A percentile compares a stretch with the other conserved stretches of the same genome.
phyloP scores from a whole-genome alignment of 371 early-diverging fungal genomes.

The Mucor piriformis region DNA sequence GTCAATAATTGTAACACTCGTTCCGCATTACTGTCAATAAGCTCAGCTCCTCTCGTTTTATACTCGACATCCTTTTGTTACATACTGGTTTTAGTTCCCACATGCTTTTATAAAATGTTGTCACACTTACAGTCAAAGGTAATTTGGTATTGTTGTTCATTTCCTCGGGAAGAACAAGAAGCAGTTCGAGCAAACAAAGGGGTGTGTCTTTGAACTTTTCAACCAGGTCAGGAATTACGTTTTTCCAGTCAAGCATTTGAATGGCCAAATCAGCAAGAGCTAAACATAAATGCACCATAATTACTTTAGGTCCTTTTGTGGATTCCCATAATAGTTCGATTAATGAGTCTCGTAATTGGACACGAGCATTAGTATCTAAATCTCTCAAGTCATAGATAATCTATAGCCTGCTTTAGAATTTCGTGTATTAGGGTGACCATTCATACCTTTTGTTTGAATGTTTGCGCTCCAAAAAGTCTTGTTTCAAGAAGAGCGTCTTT shows the following conservation, averaged over 20 bases:
- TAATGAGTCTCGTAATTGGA: slow-evolving; percentile 82
- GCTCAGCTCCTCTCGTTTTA: slow-evolving; percentile 53
- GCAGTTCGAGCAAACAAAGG: slow-evolving; percentile 73
- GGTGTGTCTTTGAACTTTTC: slow-evolving; percentile 61
- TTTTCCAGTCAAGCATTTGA: slow-evolving; percentile 82
- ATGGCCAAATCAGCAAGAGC: slow-evolving; percentile 86
- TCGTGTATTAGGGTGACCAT: no score
- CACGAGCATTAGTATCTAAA: slow-evolving; percentile 66
- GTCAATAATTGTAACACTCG: slow-evolving; percentile 69
- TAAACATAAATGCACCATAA: slow-evolving; percentile 83
- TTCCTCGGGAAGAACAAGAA: slow-evolving; percentile 90
- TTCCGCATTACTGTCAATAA: slow-evolving; percentile 68
- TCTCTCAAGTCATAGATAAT: slow-evolving; percentile 80
- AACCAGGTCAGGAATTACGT: slow-evolving; percentile 74
- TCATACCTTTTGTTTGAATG: slow-evolving; percentile 85
- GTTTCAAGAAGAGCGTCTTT: slow-evolving; percentile 62
- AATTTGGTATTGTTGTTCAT: slow-evolving; percentile 68
- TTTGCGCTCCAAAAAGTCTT: slow-evolving; percentile 91
- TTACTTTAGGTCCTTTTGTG: slow-evolving; percentile 58
- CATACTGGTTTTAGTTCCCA: no score
- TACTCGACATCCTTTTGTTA: slow-evolving; percentile 62
- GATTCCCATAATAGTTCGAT: slow-evolving; percentile 58
- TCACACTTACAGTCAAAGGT: slow-evolving; percentile 61
- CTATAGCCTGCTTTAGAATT: slow-evolving; percentile 51
- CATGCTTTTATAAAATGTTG: no score